Conservation (phyloP, 306 rosid species). For the Pachyrhizus erosus region DNA sequence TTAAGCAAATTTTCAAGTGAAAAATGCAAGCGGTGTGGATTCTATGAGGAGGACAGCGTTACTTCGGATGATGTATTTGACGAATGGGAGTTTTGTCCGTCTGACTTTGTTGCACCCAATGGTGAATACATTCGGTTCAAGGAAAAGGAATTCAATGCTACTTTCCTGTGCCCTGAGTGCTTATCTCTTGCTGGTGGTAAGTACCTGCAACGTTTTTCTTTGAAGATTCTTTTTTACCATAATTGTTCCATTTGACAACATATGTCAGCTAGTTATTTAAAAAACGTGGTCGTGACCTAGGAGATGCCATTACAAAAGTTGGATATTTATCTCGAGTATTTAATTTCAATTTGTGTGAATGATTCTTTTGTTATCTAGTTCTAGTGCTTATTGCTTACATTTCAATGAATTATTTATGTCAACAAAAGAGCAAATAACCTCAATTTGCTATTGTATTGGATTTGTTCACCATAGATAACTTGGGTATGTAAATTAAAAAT, state of each 20-base stretch:
- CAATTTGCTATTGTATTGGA: background rate
- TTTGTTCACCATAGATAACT: conserved; percentile 3
- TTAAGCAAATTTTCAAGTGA: conserved; percentile 60
- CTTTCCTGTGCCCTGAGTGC: conserved; percentile 73
- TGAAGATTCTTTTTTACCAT: background rate
- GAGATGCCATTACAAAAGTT: conserved; percentile 1
- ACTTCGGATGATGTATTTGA: conserved; percentile 68
- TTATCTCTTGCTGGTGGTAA: conserved; percentile 56
- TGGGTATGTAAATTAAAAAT: background rate
- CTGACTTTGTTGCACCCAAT: conserved; percentile 60
- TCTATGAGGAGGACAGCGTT: conserved; percentile 76
- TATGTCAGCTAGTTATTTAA: conserved; percentile 3
- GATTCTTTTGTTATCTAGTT: conserved; percentile 8
- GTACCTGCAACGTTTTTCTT: conserved; percentile 41
- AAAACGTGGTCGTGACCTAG: conserved; percentile 1
- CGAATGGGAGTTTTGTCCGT: conserved; percentile 96
- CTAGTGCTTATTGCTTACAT: conserved; percentile 1
- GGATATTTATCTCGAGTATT: background rate
- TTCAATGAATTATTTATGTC: conserved; percentile 23
- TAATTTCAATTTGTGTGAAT: background rate
- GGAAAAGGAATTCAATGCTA: conserved; percentile 74
- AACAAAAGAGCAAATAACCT: conserved; percentile 3
- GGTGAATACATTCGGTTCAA: conserved; percentile 66
- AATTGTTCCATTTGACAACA: conserved; percentile 25
- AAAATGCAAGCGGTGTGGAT: conserved; percentile 93